Evolutionary conservation across 1,284 basidiomycete genomes (phyloP).

Genomic region (Fomitiporia mediterranea): DNA sequence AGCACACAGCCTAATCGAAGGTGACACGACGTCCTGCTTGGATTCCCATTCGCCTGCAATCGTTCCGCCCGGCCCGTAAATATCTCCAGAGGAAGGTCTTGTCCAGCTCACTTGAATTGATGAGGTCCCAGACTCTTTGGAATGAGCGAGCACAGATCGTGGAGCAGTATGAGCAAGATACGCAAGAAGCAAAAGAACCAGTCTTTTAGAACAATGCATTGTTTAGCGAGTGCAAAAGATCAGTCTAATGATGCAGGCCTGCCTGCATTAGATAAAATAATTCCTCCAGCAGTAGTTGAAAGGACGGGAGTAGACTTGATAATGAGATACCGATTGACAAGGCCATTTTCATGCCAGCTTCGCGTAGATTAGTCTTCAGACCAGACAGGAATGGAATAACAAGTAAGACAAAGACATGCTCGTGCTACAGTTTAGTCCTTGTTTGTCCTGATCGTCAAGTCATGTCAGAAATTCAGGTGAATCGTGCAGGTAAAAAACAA

Average conservation of each 20-base stretch:
- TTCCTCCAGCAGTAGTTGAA: not conserved
- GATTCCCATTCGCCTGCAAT: conserved; percentile 16
- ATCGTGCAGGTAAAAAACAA: no score
- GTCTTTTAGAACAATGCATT: not conserved
- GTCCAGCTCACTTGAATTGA: conserved; percentile 4
- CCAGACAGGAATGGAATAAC: no score
- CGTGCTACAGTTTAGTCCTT: no score
- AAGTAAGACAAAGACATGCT: no score
- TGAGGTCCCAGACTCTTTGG: not conserved
- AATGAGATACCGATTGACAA: no score
- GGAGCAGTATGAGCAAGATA: not conserved
- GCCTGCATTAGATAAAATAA: not conserved
- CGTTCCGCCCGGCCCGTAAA: conserved; percentile 12
- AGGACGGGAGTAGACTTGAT: no score
- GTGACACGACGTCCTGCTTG: conserved; percentile 9
- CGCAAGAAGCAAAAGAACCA: conserved; percentile 2
- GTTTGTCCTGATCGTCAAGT: no score
- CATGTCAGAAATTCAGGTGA: no score
- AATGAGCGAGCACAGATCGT: not conserved
- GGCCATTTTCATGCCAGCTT: no score
- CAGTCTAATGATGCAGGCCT: not conserved
- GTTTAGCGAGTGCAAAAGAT: not conserved
- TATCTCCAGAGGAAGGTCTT: conserved; percentile 10
- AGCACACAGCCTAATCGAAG: conserved; percentile 15
- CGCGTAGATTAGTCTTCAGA: no score